Conservation (phyloP, 2,329 filamentous ascomycete genomes). For the Triangularia verruculosa region DNA sequence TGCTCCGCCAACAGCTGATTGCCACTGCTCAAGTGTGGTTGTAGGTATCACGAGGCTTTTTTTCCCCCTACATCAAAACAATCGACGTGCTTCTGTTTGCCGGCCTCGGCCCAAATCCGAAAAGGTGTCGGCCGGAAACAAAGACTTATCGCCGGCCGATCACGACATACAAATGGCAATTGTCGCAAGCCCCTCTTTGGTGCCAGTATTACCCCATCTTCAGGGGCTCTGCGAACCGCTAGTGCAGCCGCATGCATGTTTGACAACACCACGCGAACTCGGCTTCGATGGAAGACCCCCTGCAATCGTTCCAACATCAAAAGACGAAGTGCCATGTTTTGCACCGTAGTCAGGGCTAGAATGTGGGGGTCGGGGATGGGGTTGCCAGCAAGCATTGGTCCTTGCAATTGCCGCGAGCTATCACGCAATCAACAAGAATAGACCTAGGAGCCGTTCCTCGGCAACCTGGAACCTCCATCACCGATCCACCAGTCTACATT, state of each 20-base stretch:
- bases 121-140: constrained; percentile 1
- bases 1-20: not conserved
- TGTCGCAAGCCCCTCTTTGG: constrained; percentile 19
- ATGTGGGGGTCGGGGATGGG: constrained; percentile 3
- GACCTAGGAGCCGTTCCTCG: not conserved
- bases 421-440: constrained; percentile 17
- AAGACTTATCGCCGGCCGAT: constrained; percentile 15
- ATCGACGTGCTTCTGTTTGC: not conserved
- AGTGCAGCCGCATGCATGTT: not conserved
- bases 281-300: not conserved
- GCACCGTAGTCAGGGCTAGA: not conserved
- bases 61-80: not conserved
- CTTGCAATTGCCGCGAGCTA: constrained; percentile 15
- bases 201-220: constrained; percentile 5
- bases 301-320: not conserved
- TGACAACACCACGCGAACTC: constrained; percentile 1
- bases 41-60: not conserved
- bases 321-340: not conserved
- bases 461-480: not conserved
- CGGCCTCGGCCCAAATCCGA: not conserved
- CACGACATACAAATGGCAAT: constrained; percentile 24
- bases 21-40: not conserved
- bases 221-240: not conserved
- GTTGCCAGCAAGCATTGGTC: not conserved
- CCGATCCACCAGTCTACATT: constrained; percentile 1